Percentiles rank a stretch among this genome's conserved stretches.
Conservation (phyloP, 345 rosid genomes). For the Citropsis articulata region DNA sequence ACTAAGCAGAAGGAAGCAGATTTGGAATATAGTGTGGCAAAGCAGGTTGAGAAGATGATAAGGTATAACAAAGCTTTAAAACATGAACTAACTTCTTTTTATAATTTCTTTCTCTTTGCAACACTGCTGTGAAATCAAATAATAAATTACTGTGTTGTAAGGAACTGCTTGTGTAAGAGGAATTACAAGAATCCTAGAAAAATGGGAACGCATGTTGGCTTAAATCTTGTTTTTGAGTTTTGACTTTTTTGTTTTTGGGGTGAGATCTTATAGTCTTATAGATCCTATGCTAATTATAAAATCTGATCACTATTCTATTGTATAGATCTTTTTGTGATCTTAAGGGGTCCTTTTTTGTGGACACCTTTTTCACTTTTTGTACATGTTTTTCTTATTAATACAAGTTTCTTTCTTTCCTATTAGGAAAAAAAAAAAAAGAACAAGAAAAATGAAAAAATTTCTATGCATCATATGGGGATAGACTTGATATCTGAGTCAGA, state of each 20-base stretch:
- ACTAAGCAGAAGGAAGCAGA: constrained; percentile 94
- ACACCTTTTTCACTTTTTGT: too few relatives aligned
- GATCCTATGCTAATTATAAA: too few relatives aligned
- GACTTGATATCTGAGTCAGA: background rate
- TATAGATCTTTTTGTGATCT: too few relatives aligned
- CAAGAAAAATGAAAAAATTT: background rate
- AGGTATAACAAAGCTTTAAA: constrained; percentile 40
- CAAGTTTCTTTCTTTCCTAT: too few relatives aligned
- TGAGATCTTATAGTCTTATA: too few relatives aligned
- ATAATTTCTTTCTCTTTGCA: background rate
- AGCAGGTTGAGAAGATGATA: constrained; percentile 98
- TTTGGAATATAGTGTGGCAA: constrained; percentile 94
- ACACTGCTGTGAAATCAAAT: background rate
- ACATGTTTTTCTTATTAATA: too few relatives aligned
- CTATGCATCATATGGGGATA: background rate
- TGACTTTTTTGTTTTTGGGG: too few relatives aligned
- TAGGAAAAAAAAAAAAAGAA: background rate
- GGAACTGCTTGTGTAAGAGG: background rate
- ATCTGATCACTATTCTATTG: too few relatives aligned
- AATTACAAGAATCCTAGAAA: background rate
- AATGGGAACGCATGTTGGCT: background rate
- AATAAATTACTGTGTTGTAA: background rate
- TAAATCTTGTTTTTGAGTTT: too few relatives aligned
- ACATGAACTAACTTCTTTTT: background rate
- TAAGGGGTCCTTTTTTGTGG: too few relatives aligned